Evolutionary conservation across 345 rosid species (phyloP), one percentile per base, ranked within the genome.

Genomic region (Salix dunnii): DNA sequence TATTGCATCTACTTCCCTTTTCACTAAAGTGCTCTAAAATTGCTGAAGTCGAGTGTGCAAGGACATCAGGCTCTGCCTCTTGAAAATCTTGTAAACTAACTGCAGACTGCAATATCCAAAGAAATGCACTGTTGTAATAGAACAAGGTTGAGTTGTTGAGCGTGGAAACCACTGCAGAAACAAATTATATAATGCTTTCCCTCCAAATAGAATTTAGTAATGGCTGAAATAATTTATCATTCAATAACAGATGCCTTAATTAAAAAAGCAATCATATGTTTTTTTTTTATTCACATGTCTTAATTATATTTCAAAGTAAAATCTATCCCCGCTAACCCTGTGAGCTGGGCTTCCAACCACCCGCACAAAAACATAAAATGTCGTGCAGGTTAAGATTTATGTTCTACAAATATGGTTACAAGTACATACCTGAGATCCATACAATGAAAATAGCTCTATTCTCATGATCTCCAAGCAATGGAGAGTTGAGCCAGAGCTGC

Each of bases 41-140:
- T 82, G 87, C 87, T 35, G 87, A 77, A 71, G 89, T 86, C 28
- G 90, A 91, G 86, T 95, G 90, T 40, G 79, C 92, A 77, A 95
- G 87, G 74, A 81, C 73, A 83, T 91, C 99, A 67, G 97, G 91
- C 78, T 95, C 99, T 1, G 97, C 98, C 80, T 91, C 98, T 87
- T 91, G 96, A 85, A 91, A 91, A 79, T 93, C 94, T 83, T 89
- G 86, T 83, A 93, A 81, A 75, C 84, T 83, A 80, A 95, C 83
- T 67, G 76, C 70, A 71, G 85, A 84, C 99, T 93, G 96, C 78
- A 81, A 82, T 55, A 74, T 48, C 70, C 64, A 83, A 78, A 77
- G 70, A 70, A 53, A 85, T 43, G 46, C 16, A 79, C 30, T 74
- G 73, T 82, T 69, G 73, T 11, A 36, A 72, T 55, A 40, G 64